Evolutionary conservation across 78 protist genomes (phyloP).

Genomic region (Planoprotostelium fungivorum): DNA sequence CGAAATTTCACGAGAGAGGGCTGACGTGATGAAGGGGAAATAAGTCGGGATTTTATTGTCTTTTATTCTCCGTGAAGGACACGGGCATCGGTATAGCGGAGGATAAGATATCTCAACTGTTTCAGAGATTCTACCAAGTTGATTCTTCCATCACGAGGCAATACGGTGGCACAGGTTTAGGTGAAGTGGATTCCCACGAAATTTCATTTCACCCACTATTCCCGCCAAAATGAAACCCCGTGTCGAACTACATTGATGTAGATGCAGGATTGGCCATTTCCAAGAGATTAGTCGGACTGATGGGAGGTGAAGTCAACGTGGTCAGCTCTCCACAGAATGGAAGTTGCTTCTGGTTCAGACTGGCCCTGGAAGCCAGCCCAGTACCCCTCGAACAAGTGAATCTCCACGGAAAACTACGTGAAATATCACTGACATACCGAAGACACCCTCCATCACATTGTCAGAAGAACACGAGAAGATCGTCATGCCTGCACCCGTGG

Average conservation of each 20-base stretch:
- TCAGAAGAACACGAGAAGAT: neutral
- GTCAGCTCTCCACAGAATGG: neutral
- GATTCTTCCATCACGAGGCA: conserved; percentile 27
- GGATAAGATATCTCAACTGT: conserved; percentile 25
- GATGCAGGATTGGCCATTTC: neutral
- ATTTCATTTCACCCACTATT: no score
- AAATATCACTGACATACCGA: neutral
- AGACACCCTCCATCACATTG: neutral
- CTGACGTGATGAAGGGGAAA: neutral
- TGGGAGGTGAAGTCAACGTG: neutral
- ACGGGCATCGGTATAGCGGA: conserved; percentile 74
- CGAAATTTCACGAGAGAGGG: neutral
- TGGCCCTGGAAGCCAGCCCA: neutral
- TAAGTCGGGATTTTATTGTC: neutral
- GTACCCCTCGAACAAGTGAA: neutral
- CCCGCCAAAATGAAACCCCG: no score
- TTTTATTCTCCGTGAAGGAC: conserved; percentile 57
- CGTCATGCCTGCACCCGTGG: no score
- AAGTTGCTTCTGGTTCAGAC: neutral
- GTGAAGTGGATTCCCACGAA: no score
- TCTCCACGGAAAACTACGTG: neutral
- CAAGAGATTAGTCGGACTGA: neutral
- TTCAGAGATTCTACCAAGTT: conserved; percentile 54
- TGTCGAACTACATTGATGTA: neutral
- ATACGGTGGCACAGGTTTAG: conserved; percentile 33